phyloP scores from a whole-genome alignment of 495 filamentous ascomycete species.

The Neurospora sp. region DNA sequence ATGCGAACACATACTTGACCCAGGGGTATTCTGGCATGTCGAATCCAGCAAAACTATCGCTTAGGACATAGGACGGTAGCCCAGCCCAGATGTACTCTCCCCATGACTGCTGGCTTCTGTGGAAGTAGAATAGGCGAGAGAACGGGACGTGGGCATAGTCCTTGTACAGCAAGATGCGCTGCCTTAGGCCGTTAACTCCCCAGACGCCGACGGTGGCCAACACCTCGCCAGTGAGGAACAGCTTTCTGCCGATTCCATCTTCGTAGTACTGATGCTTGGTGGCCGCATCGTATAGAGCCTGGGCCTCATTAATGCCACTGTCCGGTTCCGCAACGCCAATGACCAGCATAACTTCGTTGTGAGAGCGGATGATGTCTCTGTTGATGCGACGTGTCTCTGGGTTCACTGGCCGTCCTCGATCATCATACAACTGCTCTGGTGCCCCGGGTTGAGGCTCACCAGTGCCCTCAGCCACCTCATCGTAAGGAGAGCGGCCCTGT shows the following conservation, averaged over 20 bases:
- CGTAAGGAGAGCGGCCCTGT: conserved; percentile 64
- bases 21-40: conserved; percentile 9
- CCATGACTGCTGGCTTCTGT: conserved; percentile 20
- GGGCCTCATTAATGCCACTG: conserved; percentile 16
- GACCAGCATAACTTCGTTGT: conserved; percentile 48
- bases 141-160: conserved; percentile 31
- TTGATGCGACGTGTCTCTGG: conserved; percentile 41
- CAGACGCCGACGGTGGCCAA: conserved; percentile 36
- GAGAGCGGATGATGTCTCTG: conserved; percentile 40
- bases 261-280: conserved; percentile 28
- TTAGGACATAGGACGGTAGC: conserved; percentile 21
- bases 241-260: conserved; percentile 25
- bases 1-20: conserved; percentile 18
- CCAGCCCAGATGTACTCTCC: conserved; percentile 18
- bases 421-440: conserved; percentile 54
- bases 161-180: conserved; percentile 41
- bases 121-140: conserved; percentile 21
- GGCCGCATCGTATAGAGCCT: conserved; percentile 11
- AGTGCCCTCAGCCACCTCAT: conserved; percentile 43
- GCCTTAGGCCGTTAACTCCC: conserved; percentile 42
- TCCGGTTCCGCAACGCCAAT: conserved; percentile 45
- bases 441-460: conserved; percentile 37
- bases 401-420: conserved; percentile 59
- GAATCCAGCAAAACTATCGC: conserved; percentile 11
- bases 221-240: conserved; percentile 26